Evolutionary conservation across 139 green algal species (phyloP), one percentile per base, ranked within the genome.

Genomic region (Chlamydomonas asymmetrica): DNA sequence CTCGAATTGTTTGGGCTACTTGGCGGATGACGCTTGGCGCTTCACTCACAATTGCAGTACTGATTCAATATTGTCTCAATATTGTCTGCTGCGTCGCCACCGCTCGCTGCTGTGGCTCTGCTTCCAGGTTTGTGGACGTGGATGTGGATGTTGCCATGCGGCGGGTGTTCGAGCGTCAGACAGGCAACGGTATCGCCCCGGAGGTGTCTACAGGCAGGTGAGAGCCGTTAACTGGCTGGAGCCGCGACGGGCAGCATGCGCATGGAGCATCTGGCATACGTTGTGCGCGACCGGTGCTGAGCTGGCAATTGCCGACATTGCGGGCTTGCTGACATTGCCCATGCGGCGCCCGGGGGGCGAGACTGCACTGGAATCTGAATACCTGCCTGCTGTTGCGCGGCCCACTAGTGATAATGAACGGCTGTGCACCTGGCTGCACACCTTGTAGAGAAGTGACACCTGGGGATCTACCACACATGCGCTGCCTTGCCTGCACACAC

Each of bases 91-190:
- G n/a, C n/a, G n/a, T n/a, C n/a, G n/a, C n/a, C n/a, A n/a, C n/a
- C n/a, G n/a, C n/a, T n/a, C n/a, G n/a, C n/a, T n/a, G n/a, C n/a
- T 38, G 20, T 95, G 88, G n/a, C n/a, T n/a, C n/a, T n/a, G n/a
- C n/a, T n/a, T n/a, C n/a, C n/a, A n/a, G n/a, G 92, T 97, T 89
- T 77, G 78, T 96, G 32, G 83, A 89, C 56, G 83, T 78, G 34
- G 18, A 73, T 6, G 2, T 95, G 25, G 93, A 96, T 18, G 23
- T 67, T 7, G 87, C 90, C 20, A 92, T 92, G 86, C 45, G 80
- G 16, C 71, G 91, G 1, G 86, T 97, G 54, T 90, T 80, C 54
- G 32, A 49, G 40, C 72, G 88, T 22, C 88, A 92, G 71, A 82
- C 79, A 6, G 73, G 32, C 4, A 82, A 90, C n/a, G 92, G 91